Conservation (phyloP, 2,329 filamentous ascomycete genomes). For the Fusarium falciforme region DNA sequence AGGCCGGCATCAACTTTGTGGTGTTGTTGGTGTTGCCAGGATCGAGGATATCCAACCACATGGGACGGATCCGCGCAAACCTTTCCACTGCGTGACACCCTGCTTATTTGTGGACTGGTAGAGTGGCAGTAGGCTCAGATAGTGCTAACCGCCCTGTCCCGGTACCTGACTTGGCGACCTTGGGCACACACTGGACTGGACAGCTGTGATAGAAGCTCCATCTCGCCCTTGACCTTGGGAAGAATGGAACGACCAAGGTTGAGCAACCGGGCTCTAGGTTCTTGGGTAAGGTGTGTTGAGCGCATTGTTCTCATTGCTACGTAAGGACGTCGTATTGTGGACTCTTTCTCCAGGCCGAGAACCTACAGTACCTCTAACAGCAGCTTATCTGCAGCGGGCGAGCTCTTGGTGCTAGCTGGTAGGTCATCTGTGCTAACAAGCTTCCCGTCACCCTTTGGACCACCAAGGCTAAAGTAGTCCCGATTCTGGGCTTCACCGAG, state of each 20-base stretch:
- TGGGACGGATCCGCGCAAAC: constrained; percentile 20
- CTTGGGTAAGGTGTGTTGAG: constrained; percentile 25
- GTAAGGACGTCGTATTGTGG: constrained; percentile 20
- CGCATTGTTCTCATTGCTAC: constrained; percentile 8
- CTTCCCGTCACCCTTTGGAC: neutral
- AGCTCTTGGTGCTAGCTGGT: neutral
- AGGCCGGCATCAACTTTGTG: constrained; percentile 1
- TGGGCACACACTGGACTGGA: neutral
- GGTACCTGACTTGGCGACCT: constrained; percentile 19
- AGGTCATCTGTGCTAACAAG: neutral
- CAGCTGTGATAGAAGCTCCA: neutral
- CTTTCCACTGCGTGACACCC: neutral
- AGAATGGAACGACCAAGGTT: constrained; percentile 7
- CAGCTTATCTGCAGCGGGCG: neutral
- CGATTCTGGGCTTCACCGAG: constrained; percentile 32
- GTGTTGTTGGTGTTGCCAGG: constrained; percentile 18
- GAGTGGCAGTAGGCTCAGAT: constrained; percentile 4
- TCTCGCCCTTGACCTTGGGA: neutral
- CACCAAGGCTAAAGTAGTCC: constrained; percentile 20
- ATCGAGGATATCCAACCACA: constrained; percentile 29
- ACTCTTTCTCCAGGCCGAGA: neutral
- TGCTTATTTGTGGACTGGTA: neutral
- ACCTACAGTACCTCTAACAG: neutral
- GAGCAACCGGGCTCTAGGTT: neutral
- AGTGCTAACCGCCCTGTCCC: constrained; percentile 25